phyloP scores from a whole-genome alignment of 2,329 filamentous ascomycete genomes.

The Ceratocystis diversiconidia region DNA sequence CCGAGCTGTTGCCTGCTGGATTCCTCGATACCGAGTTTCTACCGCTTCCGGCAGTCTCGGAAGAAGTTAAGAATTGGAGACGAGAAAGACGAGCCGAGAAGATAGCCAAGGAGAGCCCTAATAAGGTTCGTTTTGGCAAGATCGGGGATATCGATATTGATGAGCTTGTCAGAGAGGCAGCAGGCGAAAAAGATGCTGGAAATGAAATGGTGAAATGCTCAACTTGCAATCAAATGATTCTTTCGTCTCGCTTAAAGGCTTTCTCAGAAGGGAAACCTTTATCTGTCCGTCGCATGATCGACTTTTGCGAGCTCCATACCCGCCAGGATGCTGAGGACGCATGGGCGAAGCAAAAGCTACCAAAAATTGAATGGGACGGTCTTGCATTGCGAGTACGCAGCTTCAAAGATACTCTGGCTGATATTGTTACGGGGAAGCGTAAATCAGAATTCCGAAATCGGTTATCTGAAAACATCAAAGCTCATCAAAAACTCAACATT shows the following conservation, averaged over 20 bases:
- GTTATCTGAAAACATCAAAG: constrained; percentile 40
- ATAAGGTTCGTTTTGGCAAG: background rate
- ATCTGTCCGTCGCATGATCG: constrained; percentile 43
- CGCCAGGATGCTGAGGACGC: constrained; percentile 35
- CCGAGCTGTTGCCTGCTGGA: background rate
- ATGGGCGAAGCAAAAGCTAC: constrained; percentile 46
- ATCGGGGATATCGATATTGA: constrained; percentile 1
- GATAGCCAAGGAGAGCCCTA: background rate
- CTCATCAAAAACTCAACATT: constrained; percentile 45
- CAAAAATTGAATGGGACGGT: constrained; percentile 52
- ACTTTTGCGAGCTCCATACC: constrained; percentile 52
- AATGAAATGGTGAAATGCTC: constrained; percentile 35
- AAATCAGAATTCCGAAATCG: constrained; percentile 46
- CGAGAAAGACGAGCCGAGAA: background rate
- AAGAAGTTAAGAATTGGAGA: constrained; percentile 2
- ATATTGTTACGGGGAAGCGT: constrained; percentile 42
- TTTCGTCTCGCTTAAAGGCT: constrained; percentile 37
- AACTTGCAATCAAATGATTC: constrained; percentile 50
- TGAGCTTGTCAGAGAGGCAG: constrained; percentile 4
- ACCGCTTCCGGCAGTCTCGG: background rate
- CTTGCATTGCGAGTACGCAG: constrained; percentile 44
- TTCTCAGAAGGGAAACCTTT: constrained; percentile 36
- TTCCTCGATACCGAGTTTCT: background rate
- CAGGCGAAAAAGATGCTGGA: background rate
- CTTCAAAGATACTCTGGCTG: constrained; percentile 41